phyloP scores from a whole-genome alignment of 2,329 filamentous ascomycete genomes.

The Rhinocladiella mackenziei region DNA sequence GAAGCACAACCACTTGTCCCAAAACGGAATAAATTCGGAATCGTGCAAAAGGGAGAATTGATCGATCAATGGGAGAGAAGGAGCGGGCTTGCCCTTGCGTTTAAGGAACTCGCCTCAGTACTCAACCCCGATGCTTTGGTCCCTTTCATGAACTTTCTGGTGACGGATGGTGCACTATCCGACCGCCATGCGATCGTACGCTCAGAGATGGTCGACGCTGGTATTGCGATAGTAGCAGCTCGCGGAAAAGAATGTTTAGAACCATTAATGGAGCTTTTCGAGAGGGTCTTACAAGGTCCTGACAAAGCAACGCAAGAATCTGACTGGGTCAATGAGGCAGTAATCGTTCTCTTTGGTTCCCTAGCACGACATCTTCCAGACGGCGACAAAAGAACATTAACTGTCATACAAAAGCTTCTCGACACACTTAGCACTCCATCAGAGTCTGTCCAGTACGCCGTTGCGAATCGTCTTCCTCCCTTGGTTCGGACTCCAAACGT shows the following conservation, averaged over 20 bases:
- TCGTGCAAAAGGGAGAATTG: conserved; percentile 83
- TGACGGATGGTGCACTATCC: conserved; percentile 79
- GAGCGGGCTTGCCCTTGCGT: conserved; percentile 82
- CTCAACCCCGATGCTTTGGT: conserved; percentile 69
- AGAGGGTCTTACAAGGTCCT: conserved; percentile 77
- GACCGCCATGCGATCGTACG: conserved; percentile 75
- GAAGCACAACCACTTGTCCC: conserved; percentile 78
- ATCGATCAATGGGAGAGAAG: conserved; percentile 87
- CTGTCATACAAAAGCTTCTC: conserved; percentile 80
- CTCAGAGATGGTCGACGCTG: conserved; percentile 86
- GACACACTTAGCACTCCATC: conserved; percentile 89
- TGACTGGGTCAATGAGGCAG: conserved; percentile 91
- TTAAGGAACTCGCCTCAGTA: conserved; percentile 71
- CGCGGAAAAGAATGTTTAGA: conserved; percentile 82
- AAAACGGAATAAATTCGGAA: conserved; percentile 86
- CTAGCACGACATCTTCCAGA: conserved; percentile 78
- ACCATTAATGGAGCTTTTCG: conserved; percentile 86
- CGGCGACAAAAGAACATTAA: conserved; percentile 82
- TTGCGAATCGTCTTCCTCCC: conserved; percentile 88
- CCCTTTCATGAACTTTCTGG: conserved; percentile 76
- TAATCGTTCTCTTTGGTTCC: conserved; percentile 95
- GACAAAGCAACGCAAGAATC: conserved; percentile 76
- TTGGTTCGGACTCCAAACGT: conserved; percentile 77
- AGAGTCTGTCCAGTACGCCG: conserved; percentile 93
- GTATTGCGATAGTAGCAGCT: conserved; percentile 71